Percentiles rank a stretch among this genome's conserved stretches.
Evolutionary conservation across 2,329 filamentous ascomycete species (phyloP).

Genomic region (Botrytis galanthina): DNA sequence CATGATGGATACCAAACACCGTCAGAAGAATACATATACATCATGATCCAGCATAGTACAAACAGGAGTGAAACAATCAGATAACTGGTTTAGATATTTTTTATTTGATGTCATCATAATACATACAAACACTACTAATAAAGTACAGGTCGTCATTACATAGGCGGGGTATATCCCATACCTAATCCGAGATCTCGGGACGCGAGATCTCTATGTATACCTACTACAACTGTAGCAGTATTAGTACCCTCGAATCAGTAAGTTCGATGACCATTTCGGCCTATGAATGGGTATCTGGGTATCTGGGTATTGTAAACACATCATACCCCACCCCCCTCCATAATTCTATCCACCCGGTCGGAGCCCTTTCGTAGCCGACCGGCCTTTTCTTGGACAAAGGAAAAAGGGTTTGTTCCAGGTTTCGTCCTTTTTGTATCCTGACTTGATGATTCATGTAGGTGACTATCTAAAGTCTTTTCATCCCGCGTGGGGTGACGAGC

Average conservation of each 20-base stretch:
- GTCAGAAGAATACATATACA: neutral
- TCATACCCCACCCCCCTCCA: neutral
- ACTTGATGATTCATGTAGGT: neutral
- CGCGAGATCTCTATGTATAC: neutral
- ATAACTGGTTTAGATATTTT: neutral
- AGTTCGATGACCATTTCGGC: neutral
- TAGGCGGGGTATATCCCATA: neutral
- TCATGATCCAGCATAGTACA: neutral
- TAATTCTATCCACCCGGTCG: too few species aligned
- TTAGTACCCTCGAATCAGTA: neutral
- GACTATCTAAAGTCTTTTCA: neutral
- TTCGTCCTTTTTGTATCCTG: neutral
- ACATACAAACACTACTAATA: neutral
- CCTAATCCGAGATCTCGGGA: neutral
- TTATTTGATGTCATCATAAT: neutral
- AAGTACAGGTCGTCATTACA: neutral
- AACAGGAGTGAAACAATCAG: neutral
- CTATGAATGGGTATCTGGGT: neutral
- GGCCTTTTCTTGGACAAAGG: neutral
- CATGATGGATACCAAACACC: neutral
- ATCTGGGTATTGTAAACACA: neutral
- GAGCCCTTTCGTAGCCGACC: neutral
- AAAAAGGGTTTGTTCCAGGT: neutral
- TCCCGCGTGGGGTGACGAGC: neutral
- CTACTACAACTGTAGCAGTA: neutral